These are phyloP conservation scores for Bromus sterilis DNA, from an alignment of 176 grass and related monocot genomes.

Conservation along the genomic window DNA sequence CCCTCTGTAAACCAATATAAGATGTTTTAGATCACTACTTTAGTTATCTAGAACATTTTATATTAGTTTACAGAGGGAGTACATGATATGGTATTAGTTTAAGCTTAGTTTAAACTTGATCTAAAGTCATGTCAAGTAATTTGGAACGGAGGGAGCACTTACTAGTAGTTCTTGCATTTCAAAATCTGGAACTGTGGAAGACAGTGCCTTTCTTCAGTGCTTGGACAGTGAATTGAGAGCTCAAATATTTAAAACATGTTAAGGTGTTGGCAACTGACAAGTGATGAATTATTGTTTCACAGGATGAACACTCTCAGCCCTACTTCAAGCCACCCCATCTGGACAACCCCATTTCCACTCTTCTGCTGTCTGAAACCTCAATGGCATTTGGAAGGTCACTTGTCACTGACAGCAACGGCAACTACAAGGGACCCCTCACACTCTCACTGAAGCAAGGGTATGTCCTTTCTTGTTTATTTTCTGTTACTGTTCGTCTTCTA, in stretches of 20 bases:
- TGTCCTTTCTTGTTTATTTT: too few relatives aligned
- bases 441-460: slow-evolving; percentile 94
- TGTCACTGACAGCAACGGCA: slow-evolving; percentile 85
- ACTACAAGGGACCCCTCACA: slow-evolving; percentile 88
- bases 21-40: too few relatives aligned
- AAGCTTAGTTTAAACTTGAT: too few relatives aligned
- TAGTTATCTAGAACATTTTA: too few relatives aligned
- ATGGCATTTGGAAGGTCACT: slow-evolving; percentile 92
- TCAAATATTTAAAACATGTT: not conserved
- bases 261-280: not conserved
- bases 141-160: too few relatives aligned
- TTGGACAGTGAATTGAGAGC: not conserved
- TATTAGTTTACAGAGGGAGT: too few relatives aligned
- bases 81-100: too few relatives aligned
- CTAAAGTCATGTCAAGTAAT: too few relatives aligned
- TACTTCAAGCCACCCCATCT: slow-evolving; percentile 97
- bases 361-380: slow-evolving; percentile 77
- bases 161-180: too few relatives aligned
- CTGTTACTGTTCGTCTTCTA: not conserved
- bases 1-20: too few relatives aligned
- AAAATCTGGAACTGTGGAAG: too few relatives aligned
- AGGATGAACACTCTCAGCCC: slow-evolving; percentile 95
- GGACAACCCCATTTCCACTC: slow-evolving; percentile 94
- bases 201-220: not conserved
- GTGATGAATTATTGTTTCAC: slow-evolving; percentile 11